phyloP scores from a whole-genome alignment of 2,329 filamentous ascomycete species.

The Fusarium redolens region DNA sequence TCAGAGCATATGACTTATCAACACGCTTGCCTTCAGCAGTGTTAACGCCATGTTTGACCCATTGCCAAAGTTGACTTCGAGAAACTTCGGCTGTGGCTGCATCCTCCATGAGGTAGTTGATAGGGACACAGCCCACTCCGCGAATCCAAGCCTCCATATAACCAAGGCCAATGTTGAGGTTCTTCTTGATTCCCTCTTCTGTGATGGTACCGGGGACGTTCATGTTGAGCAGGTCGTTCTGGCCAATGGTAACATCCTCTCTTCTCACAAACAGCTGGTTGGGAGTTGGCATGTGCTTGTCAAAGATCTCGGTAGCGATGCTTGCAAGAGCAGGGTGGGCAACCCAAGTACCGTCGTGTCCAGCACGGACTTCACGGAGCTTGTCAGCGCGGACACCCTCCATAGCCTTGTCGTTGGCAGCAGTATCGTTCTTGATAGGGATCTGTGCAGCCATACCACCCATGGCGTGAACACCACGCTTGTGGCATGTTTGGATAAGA shows the following conservation, averaged over 20 bases:
- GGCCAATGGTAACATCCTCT: conserved; percentile 87
- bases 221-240: conserved; percentile 96
- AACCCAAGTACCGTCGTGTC: conserved; percentile 97
- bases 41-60: conserved; percentile 78
- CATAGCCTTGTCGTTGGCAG: conserved; percentile 94
- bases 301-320: conserved; percentile 94
- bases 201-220: conserved; percentile 94
- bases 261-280: conserved; percentile 94
- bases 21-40: conserved; percentile 92
- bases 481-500: conserved; percentile 98
- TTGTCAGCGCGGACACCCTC: conserved; percentile 93
- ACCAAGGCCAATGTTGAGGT: conserved; percentile 93
- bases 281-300: conserved; percentile 97
- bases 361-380: conserved; percentile 92
- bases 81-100: conserved; percentile 97
- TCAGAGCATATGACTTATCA: conserved; percentile 90
- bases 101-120: conserved; percentile 99
- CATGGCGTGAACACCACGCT: conserved; percentile 98
- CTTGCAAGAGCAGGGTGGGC: conserved; percentile 91
- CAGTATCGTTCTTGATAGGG: conserved; percentile 94
- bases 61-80: conserved; percentile 96
- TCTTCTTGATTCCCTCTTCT: conserved; percentile 96
- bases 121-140: conserved; percentile 94
- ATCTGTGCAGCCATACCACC: conserved; percentile 99
- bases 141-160: conserved; percentile 99